These are phyloP conservation scores for Solanum chmielewskii DNA, from an alignment of 257 asterid species.

Conservation along the genomic window DNA sequence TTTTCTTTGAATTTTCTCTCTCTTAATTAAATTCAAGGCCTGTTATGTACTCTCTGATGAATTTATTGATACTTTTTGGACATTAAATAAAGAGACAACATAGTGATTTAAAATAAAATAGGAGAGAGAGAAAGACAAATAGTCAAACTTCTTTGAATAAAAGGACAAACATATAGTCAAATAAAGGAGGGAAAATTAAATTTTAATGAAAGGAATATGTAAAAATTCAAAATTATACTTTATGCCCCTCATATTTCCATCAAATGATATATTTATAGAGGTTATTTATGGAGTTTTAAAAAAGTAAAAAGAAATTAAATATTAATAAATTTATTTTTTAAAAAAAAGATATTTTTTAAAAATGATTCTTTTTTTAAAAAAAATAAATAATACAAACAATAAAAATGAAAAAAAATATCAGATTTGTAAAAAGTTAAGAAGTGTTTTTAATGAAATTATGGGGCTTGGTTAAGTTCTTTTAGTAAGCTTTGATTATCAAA, in stretches of 20 bases:
- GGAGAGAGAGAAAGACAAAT: not conserved
- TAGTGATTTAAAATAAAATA: not conserved
- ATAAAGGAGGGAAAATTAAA: not conserved
- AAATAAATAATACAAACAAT: too few relatives aligned
- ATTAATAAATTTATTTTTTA: too few relatives aligned
- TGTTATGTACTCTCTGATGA: not conserved
- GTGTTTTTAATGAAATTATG: too few relatives aligned
- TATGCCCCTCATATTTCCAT: not conserved
- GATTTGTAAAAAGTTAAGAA: too few relatives aligned
- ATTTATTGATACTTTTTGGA: constrained; percentile 14
- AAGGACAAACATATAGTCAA: constrained; percentile 1
- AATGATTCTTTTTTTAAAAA: too few relatives aligned
- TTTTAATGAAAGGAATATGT: not conserved
- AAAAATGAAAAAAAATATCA: too few relatives aligned
- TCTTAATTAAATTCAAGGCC: not conserved
- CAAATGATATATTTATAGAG: not conserved
- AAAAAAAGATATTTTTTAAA: too few relatives aligned
- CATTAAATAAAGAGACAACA: not conserved
- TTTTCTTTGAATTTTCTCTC: not conserved
- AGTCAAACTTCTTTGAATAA: constrained; percentile 2
- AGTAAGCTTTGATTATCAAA: too few relatives aligned
- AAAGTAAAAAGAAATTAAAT: too few relatives aligned
- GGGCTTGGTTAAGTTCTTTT: too few relatives aligned
- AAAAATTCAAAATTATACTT: not conserved
- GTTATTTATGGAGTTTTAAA: too few relatives aligned